phyloP scores from a whole-genome alignment of 1,284 basidiomycete genomes.

The Naganishia sp. region DNA sequence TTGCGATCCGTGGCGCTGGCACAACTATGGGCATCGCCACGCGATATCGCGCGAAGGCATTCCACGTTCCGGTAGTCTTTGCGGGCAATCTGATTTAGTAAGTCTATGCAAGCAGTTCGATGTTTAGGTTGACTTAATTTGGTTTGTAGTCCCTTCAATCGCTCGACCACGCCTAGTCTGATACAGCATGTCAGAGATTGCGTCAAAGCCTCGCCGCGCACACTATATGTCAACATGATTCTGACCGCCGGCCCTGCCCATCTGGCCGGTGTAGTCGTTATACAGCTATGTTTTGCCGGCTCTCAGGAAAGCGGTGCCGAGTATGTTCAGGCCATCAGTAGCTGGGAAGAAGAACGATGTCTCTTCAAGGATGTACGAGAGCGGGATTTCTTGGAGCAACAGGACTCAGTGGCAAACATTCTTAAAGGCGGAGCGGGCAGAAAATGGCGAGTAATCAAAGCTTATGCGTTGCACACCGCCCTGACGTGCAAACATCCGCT shows the following conservation, averaged over 20 bases:
- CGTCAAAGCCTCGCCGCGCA: constrained; percentile 78
- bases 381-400: constrained; percentile 81
- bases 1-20: constrained; percentile 83
- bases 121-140: not conserved
- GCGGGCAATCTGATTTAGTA: constrained; percentile 88
- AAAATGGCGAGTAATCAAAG: constrained; percentile 63
- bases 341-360: constrained; percentile 73
- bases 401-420: constrained; percentile 85
- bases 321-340: constrained; percentile 75
- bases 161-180: constrained; percentile 76
- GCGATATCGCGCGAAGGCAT: constrained; percentile 80
- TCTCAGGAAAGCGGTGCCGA: constrained; percentile 69
- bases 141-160: constrained; percentile 72
- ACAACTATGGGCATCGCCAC: constrained; percentile 81
- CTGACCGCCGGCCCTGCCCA: constrained; percentile 81
- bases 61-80: constrained; percentile 81
- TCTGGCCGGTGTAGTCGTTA: constrained; percentile 77
- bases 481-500: not conserved
- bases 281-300: constrained; percentile 85
- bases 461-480: not conserved
- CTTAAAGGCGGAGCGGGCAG: constrained; percentile 78
- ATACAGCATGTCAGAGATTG: constrained; percentile 90
- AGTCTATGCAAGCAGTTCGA: constrained; percentile 40
- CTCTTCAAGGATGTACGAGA: constrained; percentile 85
- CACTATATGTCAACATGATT: constrained; percentile 83